These are phyloP conservation scores for Vigna angularis DNA, from an alignment of 306 rosid genomes.

Conservation along the genomic window DNA sequence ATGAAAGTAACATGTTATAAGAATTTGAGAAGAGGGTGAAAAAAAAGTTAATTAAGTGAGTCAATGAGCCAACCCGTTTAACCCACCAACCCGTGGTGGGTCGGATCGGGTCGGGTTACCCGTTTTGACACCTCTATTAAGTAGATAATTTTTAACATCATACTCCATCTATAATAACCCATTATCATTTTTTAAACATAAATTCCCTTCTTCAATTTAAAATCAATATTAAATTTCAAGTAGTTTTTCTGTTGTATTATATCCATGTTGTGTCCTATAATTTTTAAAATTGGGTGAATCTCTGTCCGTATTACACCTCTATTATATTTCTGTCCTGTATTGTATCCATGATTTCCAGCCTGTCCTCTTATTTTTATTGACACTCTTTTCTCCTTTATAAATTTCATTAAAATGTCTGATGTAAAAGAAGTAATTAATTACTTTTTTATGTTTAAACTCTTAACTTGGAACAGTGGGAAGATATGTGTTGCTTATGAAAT, in stretches of 20 bases:
- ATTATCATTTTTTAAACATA: background rate
- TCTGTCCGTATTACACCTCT: background rate
- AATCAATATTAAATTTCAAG: background rate
- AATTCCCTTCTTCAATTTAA: background rate
- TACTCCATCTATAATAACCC: background rate
- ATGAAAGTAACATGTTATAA: too few relatives aligned
- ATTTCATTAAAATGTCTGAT: slow-evolving; percentile 4
- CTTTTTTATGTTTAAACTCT: slow-evolving; percentile 30
- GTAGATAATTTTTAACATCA: background rate
- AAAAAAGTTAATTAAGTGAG: too few relatives aligned
- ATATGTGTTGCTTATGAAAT: slow-evolving; percentile 18
- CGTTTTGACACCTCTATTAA: too few relatives aligned
- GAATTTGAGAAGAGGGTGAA: too few relatives aligned
- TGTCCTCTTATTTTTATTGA: background rate
- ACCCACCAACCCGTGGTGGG: too few relatives aligned
- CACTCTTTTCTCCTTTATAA: background rate
- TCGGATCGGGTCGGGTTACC: too few relatives aligned
- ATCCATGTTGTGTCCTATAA: background rate
- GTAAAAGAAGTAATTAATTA: slow-evolving; percentile 1
- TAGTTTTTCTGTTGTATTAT: background rate
- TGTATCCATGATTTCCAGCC: background rate
- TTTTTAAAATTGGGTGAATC: background rate
- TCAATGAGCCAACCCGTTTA: too few relatives aligned
- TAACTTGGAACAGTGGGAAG: slow-evolving; percentile 19
- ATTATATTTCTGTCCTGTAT: background rate